Evolutionary conservation across 352 stramenopile species (phyloP), one percentile per base, ranked within the genome.

Genomic region (Phytophthora capsici): DNA sequence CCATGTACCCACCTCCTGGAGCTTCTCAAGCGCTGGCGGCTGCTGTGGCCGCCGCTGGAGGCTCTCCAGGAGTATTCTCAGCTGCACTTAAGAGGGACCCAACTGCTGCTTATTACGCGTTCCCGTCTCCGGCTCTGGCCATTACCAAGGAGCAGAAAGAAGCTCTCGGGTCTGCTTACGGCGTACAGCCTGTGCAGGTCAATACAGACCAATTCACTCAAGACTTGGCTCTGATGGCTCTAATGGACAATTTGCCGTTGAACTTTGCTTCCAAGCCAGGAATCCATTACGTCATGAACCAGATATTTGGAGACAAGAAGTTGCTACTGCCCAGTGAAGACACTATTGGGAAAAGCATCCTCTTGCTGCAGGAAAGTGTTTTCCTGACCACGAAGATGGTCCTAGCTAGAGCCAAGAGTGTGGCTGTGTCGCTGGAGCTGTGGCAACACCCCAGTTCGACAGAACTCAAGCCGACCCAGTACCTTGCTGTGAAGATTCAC

Each of bases 181-280:
- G 62, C 17, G 50, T 60, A 5, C 60, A 69, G 36, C 30, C 32
- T n/a, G 51, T 81, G 10, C 59, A 65, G 32, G 68, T 86, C 22
- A 85, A 65, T 59, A 63, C 76, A 1, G 86, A 94, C 8, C 86
- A 94, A 28, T 73, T 92, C 19, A 75, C 79, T 7, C 83, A 92
- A 45, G 86, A 94, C 53, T 71, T 94, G 57, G 84, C 82, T 22
- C 63, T 94, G 4, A 88, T 88, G 77, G 79, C 83, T 3, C 57
- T 92, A 8, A 76, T 88, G 48, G 86, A 94, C 57, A 94, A 94
- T 57, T 34, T 94, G 43, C 84, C 84, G 1, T 62, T 91, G 8
- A 69, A 85, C 48, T 89, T 89, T 44, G 69, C 84, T 5, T 63
- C 56, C 2, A 82, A 82, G 26, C 77, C 80, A 2, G 86, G 86